phyloP scores from a whole-genome alignment of 352 stramenopile genomes.

The Phytophthora pistaciae region DNA sequence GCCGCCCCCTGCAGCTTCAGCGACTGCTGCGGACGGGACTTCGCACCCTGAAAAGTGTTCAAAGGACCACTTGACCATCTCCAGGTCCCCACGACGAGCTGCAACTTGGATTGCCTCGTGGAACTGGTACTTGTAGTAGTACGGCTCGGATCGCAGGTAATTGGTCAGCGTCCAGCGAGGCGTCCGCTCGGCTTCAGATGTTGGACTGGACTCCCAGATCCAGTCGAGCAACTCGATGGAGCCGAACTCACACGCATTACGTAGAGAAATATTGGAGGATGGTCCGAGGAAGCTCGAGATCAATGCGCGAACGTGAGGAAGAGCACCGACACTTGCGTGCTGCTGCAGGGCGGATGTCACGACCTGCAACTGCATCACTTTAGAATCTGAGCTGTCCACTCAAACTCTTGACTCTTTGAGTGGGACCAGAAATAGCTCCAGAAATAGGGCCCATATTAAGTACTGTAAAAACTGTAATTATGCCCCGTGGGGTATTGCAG shows the following conservation, averaged over 20 bases:
- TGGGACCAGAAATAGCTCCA: too few relatives aligned
- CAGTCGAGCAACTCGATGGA: background rate
- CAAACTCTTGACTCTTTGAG: too few relatives aligned
- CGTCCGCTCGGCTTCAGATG: background rate
- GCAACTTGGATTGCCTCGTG: background rate
- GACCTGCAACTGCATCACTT: background rate
- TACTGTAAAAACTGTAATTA: too few relatives aligned
- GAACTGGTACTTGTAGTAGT: constrained; percentile 4
- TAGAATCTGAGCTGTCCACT: too few relatives aligned
- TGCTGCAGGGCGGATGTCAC: background rate
- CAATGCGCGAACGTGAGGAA: background rate
- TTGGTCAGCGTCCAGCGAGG: background rate
- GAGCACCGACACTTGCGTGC: background rate
- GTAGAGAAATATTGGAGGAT: background rate
- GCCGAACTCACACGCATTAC: background rate
- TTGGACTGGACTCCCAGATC: background rate
- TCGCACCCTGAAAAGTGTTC: background rate
- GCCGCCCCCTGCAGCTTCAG: too few relatives aligned
- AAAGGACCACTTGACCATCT: background rate
- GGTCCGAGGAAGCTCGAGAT: background rate
- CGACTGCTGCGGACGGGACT: too few relatives aligned
- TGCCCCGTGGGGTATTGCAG: too few relatives aligned
- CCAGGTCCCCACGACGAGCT: background rate
- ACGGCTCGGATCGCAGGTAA: constrained; percentile 2
- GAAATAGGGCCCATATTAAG: too few relatives aligned